These are phyloP conservation scores for Kappamyces sp. DNA, from an alignment of 192 early-diverging fungal genomes.

Conservation along the genomic window DNA sequence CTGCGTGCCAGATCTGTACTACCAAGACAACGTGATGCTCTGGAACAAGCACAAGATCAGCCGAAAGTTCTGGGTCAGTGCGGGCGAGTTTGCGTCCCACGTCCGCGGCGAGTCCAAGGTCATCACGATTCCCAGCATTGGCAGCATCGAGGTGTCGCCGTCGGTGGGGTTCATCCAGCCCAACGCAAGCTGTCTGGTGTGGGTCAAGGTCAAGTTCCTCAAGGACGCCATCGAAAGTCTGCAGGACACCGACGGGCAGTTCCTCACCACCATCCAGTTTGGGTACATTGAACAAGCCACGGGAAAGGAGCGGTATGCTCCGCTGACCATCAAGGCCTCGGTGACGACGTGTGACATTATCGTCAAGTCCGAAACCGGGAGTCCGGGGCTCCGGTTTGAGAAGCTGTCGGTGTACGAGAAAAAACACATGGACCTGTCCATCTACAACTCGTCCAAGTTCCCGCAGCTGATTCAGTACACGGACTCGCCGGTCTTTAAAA, in stretches of 20 bases:
- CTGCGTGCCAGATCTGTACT: neutral
- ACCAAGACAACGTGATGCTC: conserved; percentile 8
- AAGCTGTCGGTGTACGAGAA: neutral
- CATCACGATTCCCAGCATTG: neutral
- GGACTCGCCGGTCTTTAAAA: conserved; percentile 2
- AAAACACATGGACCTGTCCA: neutral
- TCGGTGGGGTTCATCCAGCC: conserved; percentile 11
- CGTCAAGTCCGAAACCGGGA: neutral
- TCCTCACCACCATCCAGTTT: neutral
- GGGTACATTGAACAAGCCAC: conserved; percentile 1
- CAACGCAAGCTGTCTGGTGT: neutral
- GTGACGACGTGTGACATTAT: conserved; percentile 1
- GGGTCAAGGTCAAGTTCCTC: conserved; percentile 10
- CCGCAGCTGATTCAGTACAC: neutral
- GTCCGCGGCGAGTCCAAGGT: too few relatives aligned
- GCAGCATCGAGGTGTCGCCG: neutral
- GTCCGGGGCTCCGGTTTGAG: neutral
- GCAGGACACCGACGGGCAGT: neutral
- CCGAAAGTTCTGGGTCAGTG: neutral
- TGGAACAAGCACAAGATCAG: neutral
- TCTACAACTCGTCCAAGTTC: conserved; percentile 3
- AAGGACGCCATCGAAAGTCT: neutral
- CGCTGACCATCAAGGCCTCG: neutral
- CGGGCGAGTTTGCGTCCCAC: too few relatives aligned
- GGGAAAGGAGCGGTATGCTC: neutral